Percentiles rank a stretch among this genome's conserved stretches.
phyloP scores from a whole-genome alignment of 176 grass and related monocot genomes.

The Oryza coarctata region DNA sequence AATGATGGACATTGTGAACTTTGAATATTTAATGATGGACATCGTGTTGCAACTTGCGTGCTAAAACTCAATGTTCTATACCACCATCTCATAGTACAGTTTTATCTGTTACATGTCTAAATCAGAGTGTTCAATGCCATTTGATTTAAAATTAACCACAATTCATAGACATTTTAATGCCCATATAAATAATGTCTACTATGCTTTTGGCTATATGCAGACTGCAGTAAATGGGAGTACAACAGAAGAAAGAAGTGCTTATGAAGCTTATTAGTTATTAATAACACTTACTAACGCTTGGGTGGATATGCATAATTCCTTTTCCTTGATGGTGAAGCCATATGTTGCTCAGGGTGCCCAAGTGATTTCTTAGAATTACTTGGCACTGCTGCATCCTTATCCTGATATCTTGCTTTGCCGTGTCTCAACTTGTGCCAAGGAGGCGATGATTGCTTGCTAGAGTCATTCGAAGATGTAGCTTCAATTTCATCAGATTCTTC shows the following conservation, averaged over 20 bases:
- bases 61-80: not conserved
- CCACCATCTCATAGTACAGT: not conserved
- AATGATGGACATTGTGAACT: not conserved
- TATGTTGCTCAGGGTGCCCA: slow-evolving; percentile 14
- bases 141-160: not conserved
- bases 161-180: not conserved
- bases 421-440: slow-evolving; percentile 30
- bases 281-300: slow-evolving; percentile 48
- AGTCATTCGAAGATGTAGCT: slow-evolving; percentile 33
- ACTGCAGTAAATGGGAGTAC: not conserved
- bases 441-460: slow-evolving; percentile 24
- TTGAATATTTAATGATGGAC: not conserved
- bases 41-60: not conserved
- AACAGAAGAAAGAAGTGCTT: not conserved
- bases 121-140: not conserved
- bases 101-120: slow-evolving; percentile 12
- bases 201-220: not conserved
- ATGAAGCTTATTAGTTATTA: not conserved
- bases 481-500: slow-evolving; percentile 35
- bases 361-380: slow-evolving; percentile 25
- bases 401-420: not conserved
- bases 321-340: slow-evolving; percentile 39
- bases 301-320: slow-evolving; percentile 5
- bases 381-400: slow-evolving; percentile 10
- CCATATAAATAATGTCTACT: not conserved